Percentiles rank a stretch among this genome's conserved stretches.
These are phyloP conservation scores for Ajuga chamaepitys DNA, from an alignment of 257 asterid genomes.

Conservation along the genomic window DNA sequence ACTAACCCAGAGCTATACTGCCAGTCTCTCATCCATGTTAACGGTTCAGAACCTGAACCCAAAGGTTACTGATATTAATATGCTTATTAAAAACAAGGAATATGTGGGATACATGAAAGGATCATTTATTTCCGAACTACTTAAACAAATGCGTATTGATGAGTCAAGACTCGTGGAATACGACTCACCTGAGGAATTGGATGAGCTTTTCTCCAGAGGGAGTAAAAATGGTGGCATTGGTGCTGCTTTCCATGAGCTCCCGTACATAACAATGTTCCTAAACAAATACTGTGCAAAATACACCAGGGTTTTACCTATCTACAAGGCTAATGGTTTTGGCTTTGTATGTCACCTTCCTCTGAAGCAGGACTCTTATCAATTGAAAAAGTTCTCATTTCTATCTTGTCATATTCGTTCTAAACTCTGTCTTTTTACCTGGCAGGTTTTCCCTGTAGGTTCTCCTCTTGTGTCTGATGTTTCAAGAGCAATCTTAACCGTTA, in stretches of 20 bases:
- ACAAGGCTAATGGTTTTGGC: conserved; percentile 44
- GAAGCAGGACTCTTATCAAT: neutral
- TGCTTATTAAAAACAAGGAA: conserved; percentile 19
- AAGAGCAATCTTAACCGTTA: conserved; percentile 36
- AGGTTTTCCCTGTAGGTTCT: conserved; percentile 47
- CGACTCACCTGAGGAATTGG: conserved; percentile 10
- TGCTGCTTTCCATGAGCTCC: conserved; percentile 36
- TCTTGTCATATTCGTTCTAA: neutral
- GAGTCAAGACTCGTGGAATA: conserved; percentile 19
- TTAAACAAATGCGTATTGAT: conserved; percentile 10
- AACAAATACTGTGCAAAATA: conserved; percentile 30
- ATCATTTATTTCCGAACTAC: conserved; percentile 22
- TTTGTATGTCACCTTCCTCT: conserved; percentile 29
- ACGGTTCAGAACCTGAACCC: conserved; percentile 33
- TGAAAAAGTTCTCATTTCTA: neutral
- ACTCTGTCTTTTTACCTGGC: neutral
- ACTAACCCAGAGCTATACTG: conserved; percentile 36
- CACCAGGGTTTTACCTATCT: conserved; percentile 30
- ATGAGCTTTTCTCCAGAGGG: conserved; percentile 25
- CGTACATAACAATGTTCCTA: conserved; percentile 37
- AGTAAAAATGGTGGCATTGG: conserved; percentile 25
- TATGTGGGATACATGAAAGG: conserved; percentile 27
- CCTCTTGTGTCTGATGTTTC: conserved; percentile 35
- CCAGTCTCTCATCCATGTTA: conserved; percentile 29
- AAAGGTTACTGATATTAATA: conserved; percentile 12